These are phyloP conservation scores for Monilinia polystroma DNA, from an alignment of 2,329 filamentous ascomycete species.

Conservation along the genomic window DNA sequence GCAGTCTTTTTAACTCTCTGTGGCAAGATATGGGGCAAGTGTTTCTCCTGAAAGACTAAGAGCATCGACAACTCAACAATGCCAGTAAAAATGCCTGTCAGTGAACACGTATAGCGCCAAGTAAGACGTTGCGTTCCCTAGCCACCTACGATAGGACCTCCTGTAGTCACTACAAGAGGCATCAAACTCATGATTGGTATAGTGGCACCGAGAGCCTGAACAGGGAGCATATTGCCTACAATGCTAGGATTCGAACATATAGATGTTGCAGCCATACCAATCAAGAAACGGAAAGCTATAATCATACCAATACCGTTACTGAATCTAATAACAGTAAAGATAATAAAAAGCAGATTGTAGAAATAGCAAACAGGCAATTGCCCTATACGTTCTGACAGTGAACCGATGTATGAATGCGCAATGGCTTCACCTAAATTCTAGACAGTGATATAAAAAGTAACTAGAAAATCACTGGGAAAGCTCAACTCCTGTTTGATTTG, in stretches of 20 bases:
- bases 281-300: conserved; percentile 43
- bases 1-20: no score
- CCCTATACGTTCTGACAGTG: conserved; percentile 47
- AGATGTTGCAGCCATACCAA: conserved; percentile 31
- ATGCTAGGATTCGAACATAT: conserved; percentile 45
- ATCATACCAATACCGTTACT: conserved; percentile 45
- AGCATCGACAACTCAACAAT: conserved; percentile 47
- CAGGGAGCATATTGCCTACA: conserved; percentile 48
- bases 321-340: conserved; percentile 50
- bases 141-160: conserved; percentile 39
- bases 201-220: conserved; percentile 47
- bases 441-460: conserved; percentile 31
- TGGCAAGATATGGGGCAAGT: no score
- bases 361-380: conserved; percentile 44
- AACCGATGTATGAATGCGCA: conserved; percentile 47
- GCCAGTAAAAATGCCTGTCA: conserved; percentile 44
- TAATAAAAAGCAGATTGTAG: conserved; percentile 51
- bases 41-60: conserved; percentile 56
- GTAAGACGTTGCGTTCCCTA: conserved; percentile 46
- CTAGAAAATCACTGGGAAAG: background rate
- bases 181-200: conserved; percentile 40
- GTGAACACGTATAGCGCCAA: conserved; percentile 55
- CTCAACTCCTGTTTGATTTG: background rate
- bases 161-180: conserved; percentile 34
- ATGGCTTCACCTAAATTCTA: conserved; percentile 50